Conservation (phyloP, 73 alveolate genomes). For the Paraurostyla sp. region DNA sequence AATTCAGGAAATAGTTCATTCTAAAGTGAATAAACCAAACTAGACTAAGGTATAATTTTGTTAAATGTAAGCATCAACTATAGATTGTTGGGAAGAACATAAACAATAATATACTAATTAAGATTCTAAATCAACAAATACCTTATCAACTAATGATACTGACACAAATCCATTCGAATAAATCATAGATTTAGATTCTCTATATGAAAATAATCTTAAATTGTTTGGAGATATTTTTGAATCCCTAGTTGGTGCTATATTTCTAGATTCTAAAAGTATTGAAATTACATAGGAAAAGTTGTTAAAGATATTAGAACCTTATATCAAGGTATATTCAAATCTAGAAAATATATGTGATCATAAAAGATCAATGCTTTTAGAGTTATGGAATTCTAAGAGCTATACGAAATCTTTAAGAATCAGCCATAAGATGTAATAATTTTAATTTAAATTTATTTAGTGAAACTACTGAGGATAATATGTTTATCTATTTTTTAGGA, state of each 20-base stretch:
- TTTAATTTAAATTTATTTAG: neutral
- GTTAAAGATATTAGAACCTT: neutral
- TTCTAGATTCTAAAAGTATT: slow-evolving; percentile 36
- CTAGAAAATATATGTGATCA: slow-evolving; percentile 29
- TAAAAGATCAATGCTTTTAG: slow-evolving; percentile 26
- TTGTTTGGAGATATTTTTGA: slow-evolving; percentile 70
- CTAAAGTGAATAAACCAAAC: too few species aligned
- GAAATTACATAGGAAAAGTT: slow-evolving; percentile 36
- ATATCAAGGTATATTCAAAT: neutral
- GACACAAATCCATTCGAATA: too few species aligned
- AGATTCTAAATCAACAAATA: too few species aligned
- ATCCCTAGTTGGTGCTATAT: slow-evolving; percentile 66
- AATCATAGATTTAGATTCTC: neutral
- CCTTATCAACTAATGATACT: too few species aligned
- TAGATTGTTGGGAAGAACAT: too few species aligned
- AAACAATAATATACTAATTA: too few species aligned
- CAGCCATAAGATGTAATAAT: slow-evolving; percentile 1
- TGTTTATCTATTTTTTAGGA: slow-evolving; percentile 23
- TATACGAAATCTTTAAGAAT: neutral
- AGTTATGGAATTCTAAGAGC: slow-evolving; percentile 48
- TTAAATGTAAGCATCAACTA: too few species aligned
- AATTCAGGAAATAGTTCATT: too few species aligned
- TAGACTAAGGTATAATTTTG: too few species aligned
- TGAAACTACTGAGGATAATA: neutral
- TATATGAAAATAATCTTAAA: slow-evolving; percentile 46